These are phyloP conservation scores for Syzygium oleosum DNA, from an alignment of 345 rosid genomes.

Conservation along the genomic window DNA sequence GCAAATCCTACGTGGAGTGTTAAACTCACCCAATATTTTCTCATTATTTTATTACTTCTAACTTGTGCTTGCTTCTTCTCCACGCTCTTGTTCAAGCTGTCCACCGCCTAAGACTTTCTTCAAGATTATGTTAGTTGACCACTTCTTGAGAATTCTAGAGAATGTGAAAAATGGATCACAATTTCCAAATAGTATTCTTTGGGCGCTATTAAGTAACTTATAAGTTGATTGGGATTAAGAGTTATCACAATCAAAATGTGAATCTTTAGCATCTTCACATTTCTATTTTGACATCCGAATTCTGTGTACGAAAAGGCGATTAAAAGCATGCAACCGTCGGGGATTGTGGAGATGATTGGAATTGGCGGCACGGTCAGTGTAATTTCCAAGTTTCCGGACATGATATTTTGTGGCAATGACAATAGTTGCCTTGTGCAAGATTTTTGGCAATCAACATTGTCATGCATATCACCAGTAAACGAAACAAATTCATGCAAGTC, in stretches of 20 bases:
- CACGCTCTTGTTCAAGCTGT: too few species aligned
- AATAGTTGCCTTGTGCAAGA: neutral
- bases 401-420: neutral
- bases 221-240: neutral
- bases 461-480: neutral
- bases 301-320: neutral
- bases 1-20: too few species aligned
- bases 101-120: too few species aligned
- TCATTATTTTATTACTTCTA: too few species aligned
- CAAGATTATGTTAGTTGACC: too few species aligned
- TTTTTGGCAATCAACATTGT: neutral
- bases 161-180: too few species aligned
- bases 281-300: neutral
- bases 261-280: neutral
- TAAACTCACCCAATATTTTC: too few species aligned
- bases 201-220: neutral
- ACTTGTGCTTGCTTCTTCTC: too few species aligned
- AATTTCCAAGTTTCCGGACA: neutral
- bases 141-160: too few species aligned
- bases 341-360: neutral
- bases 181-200: neutral
- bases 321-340: accelerated
- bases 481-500: neutral
- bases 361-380: neutral
- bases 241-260: neutral